phyloP scores from a whole-genome alignment of 23 red algal species.

The Gracilaria caudata region DNA sequence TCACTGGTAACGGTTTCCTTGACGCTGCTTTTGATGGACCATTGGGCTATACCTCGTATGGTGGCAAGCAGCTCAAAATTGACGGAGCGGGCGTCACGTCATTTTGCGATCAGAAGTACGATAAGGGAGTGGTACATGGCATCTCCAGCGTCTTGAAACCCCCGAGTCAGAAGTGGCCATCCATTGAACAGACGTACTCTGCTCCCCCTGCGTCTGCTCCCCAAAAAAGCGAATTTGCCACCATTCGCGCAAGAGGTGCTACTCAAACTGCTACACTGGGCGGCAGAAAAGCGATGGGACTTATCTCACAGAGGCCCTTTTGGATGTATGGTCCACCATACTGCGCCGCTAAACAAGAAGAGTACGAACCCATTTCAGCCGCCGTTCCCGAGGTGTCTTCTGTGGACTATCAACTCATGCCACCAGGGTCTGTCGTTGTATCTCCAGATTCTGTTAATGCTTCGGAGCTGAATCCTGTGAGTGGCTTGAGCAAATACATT shows the following conservation, averaged over 20 bases:
- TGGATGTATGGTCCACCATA: constrained; percentile 82
- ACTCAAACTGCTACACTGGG: constrained; percentile 25
- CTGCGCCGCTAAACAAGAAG: constrained; percentile 70
- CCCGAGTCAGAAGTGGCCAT: constrained; percentile 27
- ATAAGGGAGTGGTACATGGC: constrained; percentile 53
- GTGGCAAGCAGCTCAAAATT: constrained; percentile 37
- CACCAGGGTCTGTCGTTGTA: constrained; percentile 64
- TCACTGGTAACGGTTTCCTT: constrained; percentile 50
- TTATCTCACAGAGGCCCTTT: constrained; percentile 56
- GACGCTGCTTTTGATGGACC: constrained; percentile 22
- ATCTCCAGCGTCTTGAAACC: constrained; percentile 37
- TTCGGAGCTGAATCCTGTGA: constrained; percentile 66
- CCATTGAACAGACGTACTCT: constrained; percentile 33
- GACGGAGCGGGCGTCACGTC: background rate
- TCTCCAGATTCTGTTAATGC: constrained; percentile 61
- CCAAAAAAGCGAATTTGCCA: background rate
- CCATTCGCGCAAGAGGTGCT: constrained; percentile 18
- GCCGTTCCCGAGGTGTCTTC: constrained; percentile 16
- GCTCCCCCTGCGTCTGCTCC: constrained; percentile 10
- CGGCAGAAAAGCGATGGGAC: constrained; percentile 70
- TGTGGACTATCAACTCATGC: constrained; percentile 75
- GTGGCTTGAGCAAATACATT: constrained; percentile 78
- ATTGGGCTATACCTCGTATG: constrained; percentile 33
- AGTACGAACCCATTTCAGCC: constrained; percentile 76
- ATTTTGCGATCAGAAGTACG: constrained; percentile 21